Conservation (phyloP, 176 grass and related monocot genomes). For the Phragmites australis region DNA sequence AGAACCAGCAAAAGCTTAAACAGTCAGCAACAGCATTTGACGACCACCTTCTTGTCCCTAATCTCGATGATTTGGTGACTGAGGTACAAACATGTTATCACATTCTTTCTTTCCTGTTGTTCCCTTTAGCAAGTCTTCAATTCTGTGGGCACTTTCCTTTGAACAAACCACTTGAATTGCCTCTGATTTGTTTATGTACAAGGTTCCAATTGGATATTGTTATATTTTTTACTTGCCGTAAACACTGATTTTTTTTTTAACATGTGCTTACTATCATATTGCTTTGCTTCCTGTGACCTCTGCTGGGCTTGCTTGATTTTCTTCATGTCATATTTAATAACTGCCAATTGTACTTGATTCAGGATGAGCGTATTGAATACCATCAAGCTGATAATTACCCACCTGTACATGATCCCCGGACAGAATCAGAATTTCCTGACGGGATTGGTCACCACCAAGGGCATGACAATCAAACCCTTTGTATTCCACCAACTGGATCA, state of each 20-base stretch:
- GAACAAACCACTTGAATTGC: background rate
- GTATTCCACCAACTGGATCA: slow-evolving; percentile 36
- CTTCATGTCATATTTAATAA: slow-evolving; percentile 27
- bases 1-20: slow-evolving; percentile 44
- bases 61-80: slow-evolving; percentile 22
- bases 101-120: slow-evolving; percentile 5
- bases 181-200: background rate
- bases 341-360: slow-evolving; percentile 14
- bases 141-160: background rate
- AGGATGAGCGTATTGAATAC: slow-evolving; percentile 29
- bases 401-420: background rate
- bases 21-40: slow-evolving; percentile 15
- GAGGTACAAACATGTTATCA: slow-evolving; percentile 38
- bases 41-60: slow-evolving; percentile 16
- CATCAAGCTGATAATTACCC: slow-evolving; percentile 37
- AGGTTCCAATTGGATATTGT: background rate
- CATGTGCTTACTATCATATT: background rate
- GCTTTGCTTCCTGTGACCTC: background rate
- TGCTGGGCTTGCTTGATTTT: slow-evolving; percentile 22
- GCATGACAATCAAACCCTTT: slow-evolving; percentile 29
- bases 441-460: slow-evolving; percentile 13
- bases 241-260: background rate
- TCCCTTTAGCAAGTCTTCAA: background rate
- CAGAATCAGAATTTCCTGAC: slow-evolving; percentile 27
- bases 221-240: background rate